Base-by-base conservation (phyloP, 2,329 filamentous ascomycete genomes). In the Trichoderma asperellum region DNA sequence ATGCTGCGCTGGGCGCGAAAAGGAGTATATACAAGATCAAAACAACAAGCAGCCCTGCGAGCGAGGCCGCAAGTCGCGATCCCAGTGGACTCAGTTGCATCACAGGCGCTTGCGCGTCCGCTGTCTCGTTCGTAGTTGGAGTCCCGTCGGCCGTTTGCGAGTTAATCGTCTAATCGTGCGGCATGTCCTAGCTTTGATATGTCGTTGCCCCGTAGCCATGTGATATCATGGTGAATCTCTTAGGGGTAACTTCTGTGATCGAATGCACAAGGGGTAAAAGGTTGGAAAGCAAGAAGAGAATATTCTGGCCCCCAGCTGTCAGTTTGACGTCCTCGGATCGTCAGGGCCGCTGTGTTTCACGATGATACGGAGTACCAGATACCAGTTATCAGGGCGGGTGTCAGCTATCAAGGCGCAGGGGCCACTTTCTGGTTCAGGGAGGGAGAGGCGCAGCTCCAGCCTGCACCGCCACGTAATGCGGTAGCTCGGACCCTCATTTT, bases 1-100 rank as follows among this genome's bases (percentile, higher is more conserved):
- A 85, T 57, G 88, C 91, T 72, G 89, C 85, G 65, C 83, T 83
- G 21, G 87, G 85, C 56, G 84, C 85, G 69, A 86, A 86, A 47
- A 92, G 82, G 32, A 87, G 79, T 69, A 91, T 80, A 76, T 89
- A 91, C 53, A 93, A 77, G 49, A 88, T 75, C 40, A 91, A 74
- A 37, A 92, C 78, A 62, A 91, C 76, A 35, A 87, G 79, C 37
- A 88, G 87, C 66, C 89, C 87, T 74, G 86, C 82, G 65, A 91
- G 77, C 69, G 90, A 92, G 75, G 89, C 88, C 76, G 87, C 87
- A 76, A 93, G 87, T 77, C 91, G 90, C 81, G 89, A 91, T 82
- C 92, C 92, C 73, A 92, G 82, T 75, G 87, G 88, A 78, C 86
- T 89, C 79, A 90, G 85, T 79, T 89, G 82, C 86, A 88, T 87